Conservation (phyloP, 1,139 yeast species). For the Yamadazyma epiphylla region DNA sequence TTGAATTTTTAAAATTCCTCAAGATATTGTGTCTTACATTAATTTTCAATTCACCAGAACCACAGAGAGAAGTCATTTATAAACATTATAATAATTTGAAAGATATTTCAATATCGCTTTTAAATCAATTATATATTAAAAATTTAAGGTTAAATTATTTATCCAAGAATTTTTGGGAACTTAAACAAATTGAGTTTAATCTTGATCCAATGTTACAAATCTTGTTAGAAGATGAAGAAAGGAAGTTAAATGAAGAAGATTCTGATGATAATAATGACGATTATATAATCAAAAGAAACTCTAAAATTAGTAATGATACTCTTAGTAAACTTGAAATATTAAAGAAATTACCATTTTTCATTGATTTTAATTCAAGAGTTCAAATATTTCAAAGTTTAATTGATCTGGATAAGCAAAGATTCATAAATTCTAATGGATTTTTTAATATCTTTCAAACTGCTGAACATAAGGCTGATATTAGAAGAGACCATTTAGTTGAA, state of each 20-base stretch:
- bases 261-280: constrained; percentile 14
- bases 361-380: constrained; percentile 73
- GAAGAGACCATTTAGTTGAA: constrained; percentile 65
- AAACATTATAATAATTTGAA: constrained; percentile 24
- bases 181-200: constrained; percentile 24
- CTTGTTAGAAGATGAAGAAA: constrained; percentile 39
- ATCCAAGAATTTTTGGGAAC: constrained; percentile 55
- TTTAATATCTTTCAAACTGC: constrained; percentile 12
- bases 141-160: constrained; percentile 64
- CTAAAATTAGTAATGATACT: constrained; percentile 8
- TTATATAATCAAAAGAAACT: constrained; percentile 3
- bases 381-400: constrained; percentile 66
- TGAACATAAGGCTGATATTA: constrained; percentile 44
- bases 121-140: constrained; percentile 67
- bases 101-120: constrained; percentile 43
- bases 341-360: constrained; percentile 69
- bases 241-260: constrained; percentile 13
- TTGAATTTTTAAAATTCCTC: constrained; percentile 45
- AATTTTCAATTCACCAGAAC: constrained; percentile 35
- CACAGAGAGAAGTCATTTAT: constrained; percentile 4
- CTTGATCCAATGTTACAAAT: constrained; percentile 26
- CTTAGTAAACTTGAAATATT: constrained; percentile 45
- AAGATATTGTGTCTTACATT: constrained; percentile 53
- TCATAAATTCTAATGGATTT: constrained; percentile 9
- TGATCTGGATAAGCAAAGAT: constrained; percentile 42